Evolutionary conservation across 2,329 filamentous ascomycete species (phyloP), one percentile per base, ranked within the genome.

Genomic region (Huntiella omanensis): DNA sequence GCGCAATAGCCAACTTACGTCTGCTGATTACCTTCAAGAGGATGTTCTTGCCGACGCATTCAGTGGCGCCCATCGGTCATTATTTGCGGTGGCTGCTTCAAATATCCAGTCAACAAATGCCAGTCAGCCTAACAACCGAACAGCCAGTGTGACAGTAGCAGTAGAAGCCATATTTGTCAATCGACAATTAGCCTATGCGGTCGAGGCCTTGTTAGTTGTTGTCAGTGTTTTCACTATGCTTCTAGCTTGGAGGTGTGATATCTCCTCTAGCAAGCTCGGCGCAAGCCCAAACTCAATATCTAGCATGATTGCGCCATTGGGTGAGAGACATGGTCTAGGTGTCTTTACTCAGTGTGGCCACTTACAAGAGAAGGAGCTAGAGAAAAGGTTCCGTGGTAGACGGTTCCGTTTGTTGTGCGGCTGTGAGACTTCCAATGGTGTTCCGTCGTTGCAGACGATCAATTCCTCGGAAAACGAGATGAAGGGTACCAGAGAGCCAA

Each of bases 121-220:
- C 3, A 42, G 5, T 6, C 15, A 36, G 4, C 11, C 19, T 28
- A 15, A 35, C 16, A 10, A 7, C 8, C 28, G 45, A 36, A 19
- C 13, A 12, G 40, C 45, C 1, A 41, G 15, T 6, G 37, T 42
- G n/a, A 36, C 8, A 0, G 51, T 54, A 35, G 40, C 34, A 0
- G 37, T 58, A 1, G 48, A 52, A 0, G 63, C 58, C 0, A 53
- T 65, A 0, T 42, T 60, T 0, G 60, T 62, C 3, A 64, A 57
- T 40, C 51, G 62, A 2, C 1, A 49, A 0, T 56, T 62, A 7
- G 58, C 62, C 0, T 54, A 55, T 0, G 33, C 53, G 0, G 52
- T 63, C 0, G 62, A 65, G n/a, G 49, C 37, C 0, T 10, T 63
- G 0, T 43, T 64, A 1, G n/a, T 49, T 0, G 0, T 59, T 0